Evolutionary conservation across 306 rosid species (phyloP).

Genomic region (Bauhinia variegata): DNA sequence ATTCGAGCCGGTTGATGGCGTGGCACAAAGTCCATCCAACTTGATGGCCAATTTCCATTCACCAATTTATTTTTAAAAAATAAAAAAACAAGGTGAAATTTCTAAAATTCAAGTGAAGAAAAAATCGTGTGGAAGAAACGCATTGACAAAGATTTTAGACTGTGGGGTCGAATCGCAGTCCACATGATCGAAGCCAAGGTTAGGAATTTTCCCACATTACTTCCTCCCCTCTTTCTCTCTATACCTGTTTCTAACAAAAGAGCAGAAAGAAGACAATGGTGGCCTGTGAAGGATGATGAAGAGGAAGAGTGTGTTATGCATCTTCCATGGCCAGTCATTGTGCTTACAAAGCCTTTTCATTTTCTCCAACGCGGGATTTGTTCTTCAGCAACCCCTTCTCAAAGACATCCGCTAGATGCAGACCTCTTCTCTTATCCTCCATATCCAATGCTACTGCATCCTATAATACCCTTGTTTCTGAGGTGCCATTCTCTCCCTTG

Average conservation of each 20-base stretch:
- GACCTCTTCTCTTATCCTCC: constrained; percentile 55
- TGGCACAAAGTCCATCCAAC: constrained; percentile 46
- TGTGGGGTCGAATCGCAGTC: constrained; percentile 49
- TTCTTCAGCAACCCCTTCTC: constrained; percentile 35
- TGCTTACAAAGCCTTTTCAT: constrained; percentile 57
- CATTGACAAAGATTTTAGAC: constrained; percentile 47
- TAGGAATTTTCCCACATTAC: constrained; percentile 45
- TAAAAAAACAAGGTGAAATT: background rate
- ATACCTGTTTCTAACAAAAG: background rate
- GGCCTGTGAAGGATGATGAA: constrained; percentile 58
- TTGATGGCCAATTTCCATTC: constrained; percentile 28
- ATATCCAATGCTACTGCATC: constrained; percentile 51
- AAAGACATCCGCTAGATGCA: constrained; percentile 48
- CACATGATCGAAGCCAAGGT: constrained; percentile 47
- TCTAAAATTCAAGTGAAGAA: background rate
- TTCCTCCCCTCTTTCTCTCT: no score
- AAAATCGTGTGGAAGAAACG: constrained; percentile 55
- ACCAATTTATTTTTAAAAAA: constrained; percentile 1
- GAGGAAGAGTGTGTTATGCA: constrained; percentile 58
- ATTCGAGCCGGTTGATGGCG: constrained; percentile 44
- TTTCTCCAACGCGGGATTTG: constrained; percentile 48
- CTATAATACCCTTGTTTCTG: constrained; percentile 75
- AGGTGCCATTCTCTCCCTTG: constrained; percentile 48
- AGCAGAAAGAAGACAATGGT: constrained; percentile 51
- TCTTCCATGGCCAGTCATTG: constrained; percentile 87